phyloP scores from a whole-genome alignment of 2,329 filamentous ascomycete species.

The Trichoderma cornu-damae region DNA sequence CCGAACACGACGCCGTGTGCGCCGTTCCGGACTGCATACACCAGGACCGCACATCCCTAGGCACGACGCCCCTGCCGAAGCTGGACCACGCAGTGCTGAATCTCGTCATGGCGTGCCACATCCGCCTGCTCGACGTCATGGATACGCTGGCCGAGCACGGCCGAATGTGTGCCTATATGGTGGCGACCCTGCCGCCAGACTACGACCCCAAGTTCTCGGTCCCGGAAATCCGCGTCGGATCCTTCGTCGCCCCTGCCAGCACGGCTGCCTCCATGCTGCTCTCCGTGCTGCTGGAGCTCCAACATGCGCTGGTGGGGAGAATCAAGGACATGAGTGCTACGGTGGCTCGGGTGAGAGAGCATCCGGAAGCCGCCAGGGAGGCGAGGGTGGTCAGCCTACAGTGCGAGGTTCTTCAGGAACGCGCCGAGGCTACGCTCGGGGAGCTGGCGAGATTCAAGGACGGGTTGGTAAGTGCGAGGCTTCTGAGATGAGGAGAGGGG shows the following conservation, averaged over 20 bases:
- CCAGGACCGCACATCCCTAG: slow-evolving; percentile 19
- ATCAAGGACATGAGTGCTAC: slow-evolving; percentile 19
- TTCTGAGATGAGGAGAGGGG: neutral
- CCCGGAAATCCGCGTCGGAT: slow-evolving; percentile 39
- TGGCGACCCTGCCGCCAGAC: slow-evolving; percentile 25
- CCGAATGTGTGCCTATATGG: slow-evolving; percentile 31
- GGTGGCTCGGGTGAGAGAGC: slow-evolving; percentile 11
- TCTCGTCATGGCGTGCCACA: slow-evolving; percentile 36
- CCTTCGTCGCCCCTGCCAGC: slow-evolving; percentile 32
- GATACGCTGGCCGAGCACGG: slow-evolving; percentile 32
- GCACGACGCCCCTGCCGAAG: slow-evolving; percentile 8
- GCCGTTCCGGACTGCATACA: slow-evolving; percentile 34
- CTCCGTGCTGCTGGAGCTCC: slow-evolving; percentile 31
- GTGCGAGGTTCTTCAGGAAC: slow-evolving; percentile 26
- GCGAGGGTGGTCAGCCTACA: slow-evolving; percentile 26
- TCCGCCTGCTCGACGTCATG: slow-evolving; percentile 35
- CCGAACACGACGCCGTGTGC: slow-evolving; percentile 24
- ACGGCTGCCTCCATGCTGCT: slow-evolving; percentile 33
- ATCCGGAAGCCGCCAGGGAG: slow-evolving; percentile 20
- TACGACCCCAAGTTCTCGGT: slow-evolving; percentile 33
- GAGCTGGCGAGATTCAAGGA: slow-evolving; percentile 20
- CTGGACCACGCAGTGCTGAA: slow-evolving; percentile 36
- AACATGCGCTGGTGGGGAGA: slow-evolving; percentile 24
- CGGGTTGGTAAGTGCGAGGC: neutral
- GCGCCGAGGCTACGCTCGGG: slow-evolving; percentile 22